Base-by-base conservation (phyloP, 495 filamentous ascomycete species). In the Astrothelium macrocarpum region DNA sequence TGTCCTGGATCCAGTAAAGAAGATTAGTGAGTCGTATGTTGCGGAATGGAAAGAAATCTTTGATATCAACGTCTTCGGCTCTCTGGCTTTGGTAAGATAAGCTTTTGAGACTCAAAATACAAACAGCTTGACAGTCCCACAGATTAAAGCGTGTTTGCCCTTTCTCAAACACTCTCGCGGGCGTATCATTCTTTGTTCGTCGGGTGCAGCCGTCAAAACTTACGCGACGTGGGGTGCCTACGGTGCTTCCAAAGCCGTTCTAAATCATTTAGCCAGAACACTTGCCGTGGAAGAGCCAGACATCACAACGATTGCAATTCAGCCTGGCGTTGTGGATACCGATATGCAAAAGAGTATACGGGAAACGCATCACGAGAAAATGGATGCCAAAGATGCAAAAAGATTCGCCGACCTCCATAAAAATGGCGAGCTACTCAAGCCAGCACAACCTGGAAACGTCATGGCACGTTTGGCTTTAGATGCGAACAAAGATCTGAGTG, bases 271-370 rank as follows among this genome's bases (percentile, higher is more conserved):
- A 0, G 83, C 84, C 18, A 69, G 80, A 60, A 90, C 88, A 20
- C 66, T 97, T 26, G 86, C 83, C 1, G 80, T 78, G 10, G 94
- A 98, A 67, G 94, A 97, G 74, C 85, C 89, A 9, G 80, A 87
- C 18, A 82, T 96, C 60, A 87, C 82, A 2, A 81, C 81, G 9
- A 72, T 98, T 2, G 75, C 83, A 0, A 78, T 98, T 53, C 83
- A 88, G 46, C 94, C 94, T 0, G 94, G 94, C 5, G 86, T 90
- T 63, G 85, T 94, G 29, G 89, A 97, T 71, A 98, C 94, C 1
- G 89, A 90, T 45, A 98, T 98, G 94, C 94, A 97, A 73, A 81
- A 82, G 56, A 83, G 87, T 56, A 79, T 98, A 36, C 79, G 94
- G 62, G 87, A 92, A 45, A 79, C 84, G 60, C 89, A 93, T 68